These are phyloP conservation scores for Salix dunnii DNA, from an alignment of 345 rosid genomes.

Conservation along the genomic window DNA sequence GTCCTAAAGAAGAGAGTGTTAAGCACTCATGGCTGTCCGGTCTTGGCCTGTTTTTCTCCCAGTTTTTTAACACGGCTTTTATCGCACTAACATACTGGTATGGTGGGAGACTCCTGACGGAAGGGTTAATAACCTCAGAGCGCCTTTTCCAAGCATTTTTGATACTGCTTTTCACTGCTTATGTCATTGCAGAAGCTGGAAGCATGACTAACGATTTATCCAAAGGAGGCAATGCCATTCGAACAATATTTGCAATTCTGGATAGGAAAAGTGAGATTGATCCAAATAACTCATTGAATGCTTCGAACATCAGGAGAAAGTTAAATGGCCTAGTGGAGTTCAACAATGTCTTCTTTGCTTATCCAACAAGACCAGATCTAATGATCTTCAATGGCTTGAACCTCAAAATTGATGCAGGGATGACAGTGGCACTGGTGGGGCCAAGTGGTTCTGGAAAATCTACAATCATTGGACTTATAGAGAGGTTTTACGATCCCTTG, in stretches of 20 bases:
- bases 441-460: constrained; percentile 6
- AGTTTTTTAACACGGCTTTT: constrained; percentile 40
- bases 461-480: neutral
- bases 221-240: constrained; percentile 38
- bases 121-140: constrained; percentile 28
- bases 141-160: constrained; percentile 45
- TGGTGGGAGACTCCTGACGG: constrained; percentile 44
- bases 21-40: constrained; percentile 52
- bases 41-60: constrained; percentile 39
- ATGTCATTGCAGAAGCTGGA: constrained; percentile 46
- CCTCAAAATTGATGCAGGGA: neutral
- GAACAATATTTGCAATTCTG: constrained; percentile 30
- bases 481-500: neutral
- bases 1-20: constrained; percentile 37
- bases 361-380: constrained; percentile 1
- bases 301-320: constrained; percentile 3
- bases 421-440: neutral
- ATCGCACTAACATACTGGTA: constrained; percentile 45
- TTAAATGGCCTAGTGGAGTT: constrained; percentile 34
- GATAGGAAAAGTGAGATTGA: constrained; percentile 37
- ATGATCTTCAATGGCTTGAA: neutral
- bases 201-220: constrained; percentile 51
- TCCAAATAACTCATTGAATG: constrained; percentile 30
- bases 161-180: constrained; percentile 45
- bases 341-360: neutral